Percentiles rank a stretch among this genome's conserved stretches.
Evolutionary conservation across 2,329 filamentous ascomycete genomes (phyloP).

Genomic region (Neurospora crassa): DNA sequence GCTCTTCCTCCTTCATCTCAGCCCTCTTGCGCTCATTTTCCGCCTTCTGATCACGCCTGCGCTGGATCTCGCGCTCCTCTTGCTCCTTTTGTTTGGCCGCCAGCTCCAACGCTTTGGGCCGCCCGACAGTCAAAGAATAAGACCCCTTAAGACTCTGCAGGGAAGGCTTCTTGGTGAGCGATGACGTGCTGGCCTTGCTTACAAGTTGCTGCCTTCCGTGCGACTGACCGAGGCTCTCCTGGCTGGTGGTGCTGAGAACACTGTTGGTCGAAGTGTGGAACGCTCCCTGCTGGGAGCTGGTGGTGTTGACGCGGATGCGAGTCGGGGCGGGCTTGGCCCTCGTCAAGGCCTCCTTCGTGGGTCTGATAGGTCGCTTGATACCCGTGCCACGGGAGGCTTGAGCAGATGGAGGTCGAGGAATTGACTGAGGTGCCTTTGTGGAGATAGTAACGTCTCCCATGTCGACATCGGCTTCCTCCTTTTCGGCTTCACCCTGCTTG

Average conservation of each 20-base stretch:
- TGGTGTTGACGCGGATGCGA: conserved; percentile 61
- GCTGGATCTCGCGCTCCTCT: conserved; percentile 70
- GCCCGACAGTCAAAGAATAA: conserved; percentile 46
- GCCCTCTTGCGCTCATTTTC: conserved; percentile 69
- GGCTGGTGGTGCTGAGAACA: conserved; percentile 45
- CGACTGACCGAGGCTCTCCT: conserved; percentile 38
- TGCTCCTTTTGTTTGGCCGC: conserved; percentile 77
- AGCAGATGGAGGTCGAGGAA: conserved; percentile 41
- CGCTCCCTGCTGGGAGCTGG: conserved; percentile 48
- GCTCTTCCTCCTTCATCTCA: conserved; percentile 51
- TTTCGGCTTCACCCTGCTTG: conserved; percentile 24
- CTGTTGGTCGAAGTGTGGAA: conserved; percentile 47
- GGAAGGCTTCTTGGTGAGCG: conserved; percentile 49
- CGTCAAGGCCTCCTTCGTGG: conserved; percentile 45
- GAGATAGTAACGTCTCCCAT: conserved; percentile 44
- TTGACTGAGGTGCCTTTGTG: conserved; percentile 50
- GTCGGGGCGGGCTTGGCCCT: conserved; percentile 62
- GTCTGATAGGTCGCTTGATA: conserved; percentile 51
- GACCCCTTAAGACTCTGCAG: conserved; percentile 55
- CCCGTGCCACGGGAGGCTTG: conserved; percentile 39
- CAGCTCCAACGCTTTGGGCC: conserved; percentile 62
- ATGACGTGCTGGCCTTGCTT: conserved; percentile 59
- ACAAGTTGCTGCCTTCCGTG: conserved; percentile 33
- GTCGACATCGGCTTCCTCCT: conserved; percentile 37
- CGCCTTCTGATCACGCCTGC: conserved; percentile 71